Evolutionary conservation across 176 grass and related monocot genomes (phyloP).

Genomic region (Aegilops sharonensis): DNA sequence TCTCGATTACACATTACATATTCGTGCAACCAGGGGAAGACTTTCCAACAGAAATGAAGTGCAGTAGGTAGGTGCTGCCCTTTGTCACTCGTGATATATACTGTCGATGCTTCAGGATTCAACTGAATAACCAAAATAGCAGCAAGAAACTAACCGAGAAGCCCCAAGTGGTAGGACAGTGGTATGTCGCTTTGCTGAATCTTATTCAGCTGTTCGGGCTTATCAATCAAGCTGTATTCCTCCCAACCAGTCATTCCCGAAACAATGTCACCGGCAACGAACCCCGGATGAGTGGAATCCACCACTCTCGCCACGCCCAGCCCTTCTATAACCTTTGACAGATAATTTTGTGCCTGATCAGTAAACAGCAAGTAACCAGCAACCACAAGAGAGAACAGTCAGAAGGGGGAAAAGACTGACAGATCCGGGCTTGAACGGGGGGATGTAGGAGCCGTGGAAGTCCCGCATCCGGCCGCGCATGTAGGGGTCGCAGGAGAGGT

Average conservation of each 20-base stretch:
- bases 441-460: conserved; percentile 64
- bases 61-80: no score
- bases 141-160: conserved; percentile 48
- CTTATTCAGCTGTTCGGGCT: conserved; percentile 58
- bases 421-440: conserved; percentile 74
- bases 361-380: background rate
- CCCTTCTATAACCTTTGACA: conserved; percentile 61
- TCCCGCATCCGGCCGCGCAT: conserved; percentile 72
- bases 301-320: conserved; percentile 63
- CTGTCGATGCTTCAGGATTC: background rate
- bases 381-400: background rate
- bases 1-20: background rate
- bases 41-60: background rate
- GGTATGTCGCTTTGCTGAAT: conserved; percentile 52
- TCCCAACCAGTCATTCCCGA: conserved; percentile 83
- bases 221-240: conserved; percentile 69
- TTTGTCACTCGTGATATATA: background rate
- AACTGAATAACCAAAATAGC: background rate
- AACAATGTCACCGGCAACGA: conserved; percentile 57
- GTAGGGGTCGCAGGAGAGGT: conserved; percentile 93
- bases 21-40: background rate
- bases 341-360: background rate
- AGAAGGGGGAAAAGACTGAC: conserved; percentile 2
- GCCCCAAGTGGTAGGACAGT: conserved; percentile 78
- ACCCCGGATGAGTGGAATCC: conserved; percentile 60